phyloP scores from a whole-genome alignment of 805 yeast genomes.

The Komagataella pseudopastoris region DNA sequence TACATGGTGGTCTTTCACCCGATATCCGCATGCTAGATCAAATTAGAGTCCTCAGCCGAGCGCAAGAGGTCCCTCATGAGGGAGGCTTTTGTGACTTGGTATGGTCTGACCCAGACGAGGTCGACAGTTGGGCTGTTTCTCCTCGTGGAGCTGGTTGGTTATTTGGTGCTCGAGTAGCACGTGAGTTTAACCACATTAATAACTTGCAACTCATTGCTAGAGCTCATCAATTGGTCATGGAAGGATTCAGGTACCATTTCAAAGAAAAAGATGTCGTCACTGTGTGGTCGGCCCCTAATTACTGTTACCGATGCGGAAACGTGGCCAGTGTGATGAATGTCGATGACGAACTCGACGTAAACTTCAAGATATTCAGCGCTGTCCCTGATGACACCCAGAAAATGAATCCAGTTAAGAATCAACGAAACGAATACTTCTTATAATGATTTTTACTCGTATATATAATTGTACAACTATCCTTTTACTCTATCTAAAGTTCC shows the following conservation, averaged over 20 bases:
- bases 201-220: constrained; percentile 81
- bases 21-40: constrained; percentile 97
- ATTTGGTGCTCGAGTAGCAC: constrained; percentile 85
- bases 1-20: constrained; percentile 95
- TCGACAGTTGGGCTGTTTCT: constrained; percentile 95
- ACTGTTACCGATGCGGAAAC: constrained; percentile 95
- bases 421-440: constrained; percentile 23
- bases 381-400: constrained; percentile 67
- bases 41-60: constrained; percentile 84
- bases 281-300: constrained; percentile 96
- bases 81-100: constrained; percentile 97
- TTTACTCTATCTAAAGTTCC: constrained; percentile 20
- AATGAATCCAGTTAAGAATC: constrained; percentile 20
- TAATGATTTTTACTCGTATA: constrained; percentile 2
- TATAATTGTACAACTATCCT: not conserved
- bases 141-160: constrained; percentile 99
- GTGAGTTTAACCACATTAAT: constrained; percentile 94
- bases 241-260: constrained; percentile 93
- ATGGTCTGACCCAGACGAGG: constrained; percentile 98
- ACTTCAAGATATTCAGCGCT: constrained; percentile 88
- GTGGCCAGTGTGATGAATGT: constrained; percentile 98
- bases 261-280: constrained; percentile 94
- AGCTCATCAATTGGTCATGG: constrained; percentile 98
- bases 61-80: constrained; percentile 98
- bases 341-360: constrained; percentile 74